Conservation (phyloP, 306 rosid species). For the Medicago truncatula region DNA sequence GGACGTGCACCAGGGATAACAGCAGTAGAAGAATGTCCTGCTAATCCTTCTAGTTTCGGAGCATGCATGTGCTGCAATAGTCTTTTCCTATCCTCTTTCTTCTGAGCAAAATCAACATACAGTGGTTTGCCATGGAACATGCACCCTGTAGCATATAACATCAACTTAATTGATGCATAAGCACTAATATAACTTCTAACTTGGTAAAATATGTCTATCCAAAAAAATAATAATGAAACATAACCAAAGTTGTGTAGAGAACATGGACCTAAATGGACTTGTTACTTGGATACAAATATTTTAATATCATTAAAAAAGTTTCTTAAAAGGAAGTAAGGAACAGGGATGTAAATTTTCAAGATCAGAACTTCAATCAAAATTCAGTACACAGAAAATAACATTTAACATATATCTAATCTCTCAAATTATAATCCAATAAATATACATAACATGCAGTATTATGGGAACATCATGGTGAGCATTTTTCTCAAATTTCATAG, state of each 20-base stretch:
- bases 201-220: not conserved
- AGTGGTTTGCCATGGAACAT: slow-evolving; percentile 82
- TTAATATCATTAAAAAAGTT: not conserved
- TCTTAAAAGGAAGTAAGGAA: not conserved
- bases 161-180: slow-evolving; percentile 28
- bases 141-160: slow-evolving; percentile 56
- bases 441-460: not conserved
- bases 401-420: not conserved
- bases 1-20: slow-evolving; percentile 60
- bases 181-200: not conserved
- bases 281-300: not conserved
- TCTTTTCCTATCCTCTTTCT: slow-evolving; percentile 78
- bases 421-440: not conserved
- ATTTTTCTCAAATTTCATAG: slow-evolving; percentile 17
- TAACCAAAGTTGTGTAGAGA: slow-evolving; percentile 31
- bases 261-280: slow-evolving; percentile 25
- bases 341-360: slow-evolving; percentile 17
- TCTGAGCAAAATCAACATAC: slow-evolving; percentile 84
- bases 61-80: slow-evolving; percentile 67
- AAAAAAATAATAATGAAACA: not conserved
- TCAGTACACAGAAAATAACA: slow-evolving; percentile 14
- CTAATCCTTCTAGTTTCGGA: slow-evolving; percentile 58
- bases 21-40: slow-evolving; percentile 61
- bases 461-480: slow-evolving; percentile 3
- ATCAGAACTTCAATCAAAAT: slow-evolving; percentile 5